These are phyloP conservation scores for Yamadazyma epiphylla DNA, from an alignment of 1,139 yeast genomes.

Conservation along the genomic window DNA sequence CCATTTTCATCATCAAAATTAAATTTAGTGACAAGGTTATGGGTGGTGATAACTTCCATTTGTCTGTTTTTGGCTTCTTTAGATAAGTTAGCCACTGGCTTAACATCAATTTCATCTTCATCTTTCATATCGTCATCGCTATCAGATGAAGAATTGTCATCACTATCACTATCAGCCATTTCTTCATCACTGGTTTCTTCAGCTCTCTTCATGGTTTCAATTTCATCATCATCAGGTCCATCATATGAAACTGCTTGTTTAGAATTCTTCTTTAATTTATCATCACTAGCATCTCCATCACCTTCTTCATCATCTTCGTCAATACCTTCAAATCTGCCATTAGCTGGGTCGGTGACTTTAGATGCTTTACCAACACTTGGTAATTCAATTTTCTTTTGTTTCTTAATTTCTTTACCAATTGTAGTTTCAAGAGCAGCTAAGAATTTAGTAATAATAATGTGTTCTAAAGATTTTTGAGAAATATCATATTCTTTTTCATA, in stretches of 20 bases:
- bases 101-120: constrained; percentile 23
- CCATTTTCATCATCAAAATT: constrained; percentile 88
- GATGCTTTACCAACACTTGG: constrained; percentile 76
- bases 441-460: constrained; percentile 62
- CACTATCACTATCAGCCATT: constrained; percentile 26
- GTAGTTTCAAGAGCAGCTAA: constrained; percentile 66
- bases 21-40: constrained; percentile 70
- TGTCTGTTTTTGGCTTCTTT: constrained; percentile 79
- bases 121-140: constrained; percentile 16
- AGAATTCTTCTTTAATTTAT: constrained; percentile 52
- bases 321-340: constrained; percentile 30
- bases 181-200: constrained; percentile 70
- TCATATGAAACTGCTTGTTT: constrained; percentile 92
- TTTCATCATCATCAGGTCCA: constrained; percentile 91
- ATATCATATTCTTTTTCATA: constrained; percentile 89
- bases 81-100: constrained; percentile 31
- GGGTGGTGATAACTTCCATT: constrained; percentile 70
- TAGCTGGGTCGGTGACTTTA: constrained; percentile 40
- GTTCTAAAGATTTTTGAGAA: constrained; percentile 72
- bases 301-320: constrained; percentile 50
- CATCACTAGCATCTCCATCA: constrained; percentile 71
- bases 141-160: constrained; percentile 7
- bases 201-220: constrained; percentile 81
- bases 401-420: constrained; percentile 77
- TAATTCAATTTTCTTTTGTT: constrained; percentile 62